A percentile compares a stretch with the other conserved stretches of the same genome.
phyloP scores from a whole-genome alignment of 148 eudicot genomes.

The Silene latifolia region DNA sequence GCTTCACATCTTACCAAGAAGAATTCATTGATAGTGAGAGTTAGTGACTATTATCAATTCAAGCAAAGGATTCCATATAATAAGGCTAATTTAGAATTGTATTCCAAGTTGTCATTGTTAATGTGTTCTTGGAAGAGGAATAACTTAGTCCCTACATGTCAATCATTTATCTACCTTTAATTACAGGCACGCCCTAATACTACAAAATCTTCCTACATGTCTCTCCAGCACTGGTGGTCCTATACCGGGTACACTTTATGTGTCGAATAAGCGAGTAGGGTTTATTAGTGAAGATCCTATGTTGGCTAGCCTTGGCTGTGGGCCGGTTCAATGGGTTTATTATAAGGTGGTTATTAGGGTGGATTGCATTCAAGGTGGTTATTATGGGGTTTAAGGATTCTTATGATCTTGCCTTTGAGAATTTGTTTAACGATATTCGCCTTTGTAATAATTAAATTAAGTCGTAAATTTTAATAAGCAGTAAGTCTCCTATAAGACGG shows the following conservation, averaged over 20 bases:
- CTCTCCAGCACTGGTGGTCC: neutral
- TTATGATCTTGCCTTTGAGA: slow-evolving; percentile 2
- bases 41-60: no score
- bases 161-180: no score
- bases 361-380: neutral
- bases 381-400: neutral
- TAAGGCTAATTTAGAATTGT: no score
- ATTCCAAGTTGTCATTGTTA: no score
- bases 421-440: neutral
- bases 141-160: no score
- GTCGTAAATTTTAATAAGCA: neutral
- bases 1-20: no score
- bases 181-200: no score
- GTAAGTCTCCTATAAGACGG: neutral
- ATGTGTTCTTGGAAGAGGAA: no score
- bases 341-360: neutral
- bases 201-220: no score
- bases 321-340: neutral
- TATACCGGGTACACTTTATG: neutral
- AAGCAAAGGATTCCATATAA: no score
- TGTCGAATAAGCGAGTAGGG: neutral
- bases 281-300: neutral
- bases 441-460: neutral
- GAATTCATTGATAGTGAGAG: no score
- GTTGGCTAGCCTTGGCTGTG: neutral